These are phyloP conservation scores for Fusarium sp. DNA, from an alignment of 2,329 filamentous ascomycete species.

Conservation along the genomic window DNA sequence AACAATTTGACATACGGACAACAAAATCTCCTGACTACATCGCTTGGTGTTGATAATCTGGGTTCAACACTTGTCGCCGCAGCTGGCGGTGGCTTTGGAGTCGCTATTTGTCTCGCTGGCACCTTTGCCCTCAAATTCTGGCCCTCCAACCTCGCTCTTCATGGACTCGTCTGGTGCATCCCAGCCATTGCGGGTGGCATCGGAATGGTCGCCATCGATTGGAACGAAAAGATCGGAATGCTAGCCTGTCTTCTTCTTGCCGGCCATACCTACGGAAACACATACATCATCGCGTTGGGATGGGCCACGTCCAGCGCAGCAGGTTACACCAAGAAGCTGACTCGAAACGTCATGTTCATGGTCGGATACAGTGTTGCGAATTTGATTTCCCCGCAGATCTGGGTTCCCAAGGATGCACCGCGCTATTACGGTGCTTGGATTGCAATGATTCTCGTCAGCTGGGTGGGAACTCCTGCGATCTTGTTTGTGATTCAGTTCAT, in stretches of 20 bases:
- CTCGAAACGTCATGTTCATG: slow-evolving; percentile 57
- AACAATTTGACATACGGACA: slow-evolving; percentile 58
- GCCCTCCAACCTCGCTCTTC: slow-evolving; percentile 51
- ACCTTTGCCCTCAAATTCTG: slow-evolving; percentile 49
- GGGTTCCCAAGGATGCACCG: slow-evolving; percentile 47
- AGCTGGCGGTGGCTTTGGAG: slow-evolving; percentile 54
- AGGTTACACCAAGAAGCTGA: slow-evolving; percentile 55
- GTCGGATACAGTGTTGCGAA: slow-evolving; percentile 54
- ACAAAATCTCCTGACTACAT: slow-evolving; percentile 54
- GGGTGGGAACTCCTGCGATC: slow-evolving; percentile 53
- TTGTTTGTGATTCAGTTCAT: slow-evolving; percentile 53
- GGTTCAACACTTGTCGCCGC: slow-evolving; percentile 57
- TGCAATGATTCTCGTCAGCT: slow-evolving; percentile 50
- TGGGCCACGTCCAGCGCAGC: slow-evolving; percentile 28
- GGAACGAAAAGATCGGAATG: slow-evolving; percentile 45
- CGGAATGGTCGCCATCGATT: slow-evolving; percentile 48
- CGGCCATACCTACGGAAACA: slow-evolving; percentile 53
- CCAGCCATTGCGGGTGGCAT: slow-evolving; percentile 48
- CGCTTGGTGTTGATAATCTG: slow-evolving; percentile 53
- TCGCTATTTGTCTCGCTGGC: slow-evolving; percentile 51
- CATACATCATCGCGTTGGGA: slow-evolving; percentile 21
- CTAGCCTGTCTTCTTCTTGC: slow-evolving; percentile 49
- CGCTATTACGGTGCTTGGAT: slow-evolving; percentile 49
- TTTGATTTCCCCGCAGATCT: slow-evolving; percentile 56
- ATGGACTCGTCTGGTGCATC: slow-evolving; percentile 48